Percentiles rank a stretch among this genome's conserved stretches.
These are phyloP conservation scores for Exophiala bonariae DNA, from an alignment of 2,329 filamentous ascomycete genomes.

Conservation along the genomic window DNA sequence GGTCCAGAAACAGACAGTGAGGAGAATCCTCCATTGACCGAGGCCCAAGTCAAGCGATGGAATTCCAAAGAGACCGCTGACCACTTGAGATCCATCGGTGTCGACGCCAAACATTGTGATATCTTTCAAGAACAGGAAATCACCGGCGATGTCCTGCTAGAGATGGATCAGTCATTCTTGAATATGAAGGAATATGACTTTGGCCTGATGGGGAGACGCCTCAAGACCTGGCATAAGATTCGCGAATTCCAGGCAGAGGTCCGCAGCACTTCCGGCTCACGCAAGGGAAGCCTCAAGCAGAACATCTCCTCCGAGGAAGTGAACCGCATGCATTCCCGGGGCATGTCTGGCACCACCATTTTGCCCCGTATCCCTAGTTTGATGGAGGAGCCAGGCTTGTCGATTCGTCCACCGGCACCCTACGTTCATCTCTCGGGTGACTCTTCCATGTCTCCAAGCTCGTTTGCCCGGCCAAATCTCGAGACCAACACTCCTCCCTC, in stretches of 20 bases:
- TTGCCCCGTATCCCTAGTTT: constrained; percentile 46
- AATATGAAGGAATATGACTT: constrained; percentile 96
- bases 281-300: constrained; percentile 29
- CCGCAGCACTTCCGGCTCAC: constrained; percentile 53
- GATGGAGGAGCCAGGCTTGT: constrained; percentile 34
- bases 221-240: constrained; percentile 97
- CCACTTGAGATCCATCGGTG: constrained; percentile 79
- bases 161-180: constrained; percentile 92
- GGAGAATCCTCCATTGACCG: constrained; percentile 68
- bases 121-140: constrained; percentile 97
- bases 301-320: constrained; percentile 40
- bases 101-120: constrained; percentile 87
- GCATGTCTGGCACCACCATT: constrained; percentile 38
- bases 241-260: constrained; percentile 88
- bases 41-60: constrained; percentile 78
- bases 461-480: constrained; percentile 19
- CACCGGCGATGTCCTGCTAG: constrained; percentile 84
- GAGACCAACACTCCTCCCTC: constrained; percentile 44
- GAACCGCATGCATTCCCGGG: constrained; percentile 43
- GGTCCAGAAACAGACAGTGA: constrained; percentile 96
- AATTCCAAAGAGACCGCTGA: constrained; percentile 79
- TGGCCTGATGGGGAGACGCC: constrained; percentile 80
- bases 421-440: constrained; percentile 12
- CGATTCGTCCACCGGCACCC: constrained; percentile 24
- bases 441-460: constrained; percentile 28